A percentile compares a stretch with the other conserved stretches of the same genome.
Conservation (phyloP, 78 protist species). For the Diacronema lutheri region DNA sequence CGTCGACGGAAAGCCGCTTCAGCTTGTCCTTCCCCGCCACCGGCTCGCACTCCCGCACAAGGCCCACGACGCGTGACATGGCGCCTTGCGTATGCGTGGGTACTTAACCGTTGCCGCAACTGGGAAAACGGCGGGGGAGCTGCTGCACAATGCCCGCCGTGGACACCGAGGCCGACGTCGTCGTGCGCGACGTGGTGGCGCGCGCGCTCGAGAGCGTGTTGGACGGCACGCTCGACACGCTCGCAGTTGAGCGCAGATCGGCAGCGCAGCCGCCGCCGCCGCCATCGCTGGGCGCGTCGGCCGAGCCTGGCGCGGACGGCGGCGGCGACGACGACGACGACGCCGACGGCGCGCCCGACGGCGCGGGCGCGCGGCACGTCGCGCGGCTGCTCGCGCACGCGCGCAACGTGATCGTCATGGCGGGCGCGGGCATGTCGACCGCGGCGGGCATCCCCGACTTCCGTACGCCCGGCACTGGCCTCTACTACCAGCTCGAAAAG, state of each 20-base stretch:
- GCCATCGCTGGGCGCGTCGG: too few species aligned
- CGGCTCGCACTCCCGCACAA: slow-evolving; percentile 5
- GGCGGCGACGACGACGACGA: neutral
- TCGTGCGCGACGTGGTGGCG: neutral
- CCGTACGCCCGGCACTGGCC: slow-evolving; percentile 35
- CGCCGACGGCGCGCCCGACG: neutral
- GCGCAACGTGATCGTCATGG: neutral
- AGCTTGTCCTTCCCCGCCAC: slow-evolving; percentile 6
- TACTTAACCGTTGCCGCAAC: too few species aligned
- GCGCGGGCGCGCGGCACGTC: too few species aligned
- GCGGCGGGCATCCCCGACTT: slow-evolving; percentile 19
- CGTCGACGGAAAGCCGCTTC: neutral
- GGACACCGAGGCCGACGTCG: too few species aligned
- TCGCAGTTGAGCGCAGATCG: neutral
- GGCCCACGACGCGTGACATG: neutral
- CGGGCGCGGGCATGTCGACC: neutral
- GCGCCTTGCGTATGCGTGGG: too few species aligned
- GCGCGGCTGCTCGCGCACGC: too few species aligned
- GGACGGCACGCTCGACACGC: neutral
- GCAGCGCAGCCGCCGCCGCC: too few species aligned
- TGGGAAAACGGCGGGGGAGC: neutral
- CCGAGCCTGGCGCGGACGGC: too few species aligned
- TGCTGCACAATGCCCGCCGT: too few species aligned
- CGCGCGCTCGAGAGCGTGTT: neutral
- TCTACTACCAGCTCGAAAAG: slow-evolving; percentile 6